Evolutionary conservation across 306 rosid genomes (phyloP).

Genomic region (Cyamopsis tetragonoloba): DNA sequence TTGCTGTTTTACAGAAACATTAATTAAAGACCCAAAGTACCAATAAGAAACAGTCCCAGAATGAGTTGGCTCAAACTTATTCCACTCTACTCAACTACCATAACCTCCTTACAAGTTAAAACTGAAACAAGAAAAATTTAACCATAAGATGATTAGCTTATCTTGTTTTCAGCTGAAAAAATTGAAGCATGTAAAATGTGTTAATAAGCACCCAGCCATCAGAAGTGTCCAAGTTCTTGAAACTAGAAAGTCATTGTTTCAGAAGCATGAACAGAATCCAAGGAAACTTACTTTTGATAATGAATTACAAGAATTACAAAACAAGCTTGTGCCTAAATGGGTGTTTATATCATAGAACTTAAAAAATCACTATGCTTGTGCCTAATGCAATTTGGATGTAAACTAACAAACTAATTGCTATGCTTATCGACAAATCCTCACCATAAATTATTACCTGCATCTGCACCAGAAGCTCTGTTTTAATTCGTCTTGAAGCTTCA

Average conservation of each 20-base stretch:
- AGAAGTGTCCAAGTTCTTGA: background rate
- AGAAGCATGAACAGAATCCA: background rate
- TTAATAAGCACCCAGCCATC: background rate
- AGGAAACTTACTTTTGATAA: background rate
- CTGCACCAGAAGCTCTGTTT: slow-evolving; percentile 97
- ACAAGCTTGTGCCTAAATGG: slow-evolving; percentile 1
- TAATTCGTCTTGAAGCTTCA: slow-evolving; percentile 97
- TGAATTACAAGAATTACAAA: background rate
- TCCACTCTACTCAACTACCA: background rate
- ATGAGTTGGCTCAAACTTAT: background rate
- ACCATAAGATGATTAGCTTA: background rate
- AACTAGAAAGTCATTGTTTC: background rate
- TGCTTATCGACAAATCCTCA: too few relatives aligned
- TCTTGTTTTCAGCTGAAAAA: background rate
- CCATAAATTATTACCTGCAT: slow-evolving; percentile 91
- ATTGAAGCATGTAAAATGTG: background rate
- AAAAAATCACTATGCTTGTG: background rate
- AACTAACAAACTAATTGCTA: background rate
- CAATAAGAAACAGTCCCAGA: background rate
- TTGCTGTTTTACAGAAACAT: background rate
- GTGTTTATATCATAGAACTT: background rate
- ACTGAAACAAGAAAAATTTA: background rate
- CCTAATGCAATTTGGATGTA: slow-evolving; percentile 18
- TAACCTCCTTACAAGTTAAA: slow-evolving; percentile 14
- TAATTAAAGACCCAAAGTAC: background rate